Conservation (phyloP, 2,329 filamentous ascomycete genomes). For the Pseudocercospora fuligena region DNA sequence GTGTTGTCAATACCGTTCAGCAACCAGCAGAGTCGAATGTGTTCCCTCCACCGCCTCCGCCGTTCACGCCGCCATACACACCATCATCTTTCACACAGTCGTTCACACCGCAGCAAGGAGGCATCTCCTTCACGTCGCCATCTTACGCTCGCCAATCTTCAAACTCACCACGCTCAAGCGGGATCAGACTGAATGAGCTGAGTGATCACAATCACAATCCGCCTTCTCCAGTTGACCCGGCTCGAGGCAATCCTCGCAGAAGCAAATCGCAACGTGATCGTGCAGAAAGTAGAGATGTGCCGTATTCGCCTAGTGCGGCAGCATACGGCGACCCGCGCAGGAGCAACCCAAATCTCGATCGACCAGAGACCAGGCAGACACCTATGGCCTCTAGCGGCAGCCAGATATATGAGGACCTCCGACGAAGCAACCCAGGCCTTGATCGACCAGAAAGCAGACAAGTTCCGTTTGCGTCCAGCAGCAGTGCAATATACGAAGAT, state of each 20-base stretch:
- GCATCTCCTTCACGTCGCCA: background rate
- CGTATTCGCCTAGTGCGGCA: background rate
- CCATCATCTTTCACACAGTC: background rate
- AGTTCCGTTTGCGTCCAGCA: background rate
- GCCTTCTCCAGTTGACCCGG: background rate
- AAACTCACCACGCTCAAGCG: background rate
- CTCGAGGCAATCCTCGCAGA: background rate
- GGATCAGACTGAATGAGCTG: background rate
- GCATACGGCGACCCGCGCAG: background rate
- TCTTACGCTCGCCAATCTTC: background rate
- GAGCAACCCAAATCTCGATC: constrained; percentile 14
- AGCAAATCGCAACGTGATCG: background rate
- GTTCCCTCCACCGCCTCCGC: constrained; percentile 14
- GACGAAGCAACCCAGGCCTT: background rate
- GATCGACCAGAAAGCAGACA: background rate
- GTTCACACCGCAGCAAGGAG: background rate
- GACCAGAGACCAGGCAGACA: background rate
- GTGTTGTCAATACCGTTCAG: constrained; percentile 16
- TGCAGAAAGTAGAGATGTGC: background rate
- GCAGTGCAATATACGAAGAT: background rate
- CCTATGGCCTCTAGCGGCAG: background rate
- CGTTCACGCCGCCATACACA: constrained; percentile 12
- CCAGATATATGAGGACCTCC: background rate
- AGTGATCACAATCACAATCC: background rate
- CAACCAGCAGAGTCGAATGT: constrained; percentile 12